Evolutionary conservation across 2,329 filamentous ascomycete genomes (phyloP).

Genomic region (Fusarium nurragi): DNA sequence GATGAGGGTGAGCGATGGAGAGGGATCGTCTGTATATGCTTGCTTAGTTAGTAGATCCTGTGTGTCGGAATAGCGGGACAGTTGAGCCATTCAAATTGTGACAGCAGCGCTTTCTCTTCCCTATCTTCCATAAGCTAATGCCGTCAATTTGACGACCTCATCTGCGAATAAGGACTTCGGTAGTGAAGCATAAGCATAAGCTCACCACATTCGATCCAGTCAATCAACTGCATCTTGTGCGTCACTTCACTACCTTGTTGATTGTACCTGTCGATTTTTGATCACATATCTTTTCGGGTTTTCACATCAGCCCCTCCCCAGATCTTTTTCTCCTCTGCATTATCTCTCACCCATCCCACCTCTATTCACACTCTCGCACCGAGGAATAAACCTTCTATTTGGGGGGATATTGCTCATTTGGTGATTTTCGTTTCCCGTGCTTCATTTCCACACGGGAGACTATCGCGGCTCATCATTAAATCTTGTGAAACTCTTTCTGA

Average conservation of each 20-base stretch:
- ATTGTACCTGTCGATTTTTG: constrained; percentile 18
- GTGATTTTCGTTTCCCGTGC: background rate
- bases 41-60: constrained; percentile 5
- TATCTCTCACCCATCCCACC: background rate
- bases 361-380: constrained; percentile 8
- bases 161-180: constrained; percentile 5
- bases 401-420: background rate
- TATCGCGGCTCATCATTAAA: constrained; percentile 16
- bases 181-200: constrained; percentile 1
- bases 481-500: constrained; percentile 26
- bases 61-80: background rate
- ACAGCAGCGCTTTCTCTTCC: background rate
- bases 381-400: constrained; percentile 8
- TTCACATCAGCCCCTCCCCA: constrained; percentile 6
- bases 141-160: background rate
- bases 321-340: constrained; percentile 24
- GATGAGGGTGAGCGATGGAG: constrained; percentile 11
- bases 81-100: constrained; percentile 4
- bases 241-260: constrained; percentile 28
- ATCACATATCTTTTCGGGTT: constrained; percentile 14
- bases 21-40: background rate
- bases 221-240: constrained; percentile 22
- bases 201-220: constrained; percentile 11
- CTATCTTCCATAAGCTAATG: background rate
- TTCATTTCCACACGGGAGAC: constrained; percentile 27